Conservation (phyloP, 495 filamentous ascomycete species). For the Penicillium bialowiezense region DNA sequence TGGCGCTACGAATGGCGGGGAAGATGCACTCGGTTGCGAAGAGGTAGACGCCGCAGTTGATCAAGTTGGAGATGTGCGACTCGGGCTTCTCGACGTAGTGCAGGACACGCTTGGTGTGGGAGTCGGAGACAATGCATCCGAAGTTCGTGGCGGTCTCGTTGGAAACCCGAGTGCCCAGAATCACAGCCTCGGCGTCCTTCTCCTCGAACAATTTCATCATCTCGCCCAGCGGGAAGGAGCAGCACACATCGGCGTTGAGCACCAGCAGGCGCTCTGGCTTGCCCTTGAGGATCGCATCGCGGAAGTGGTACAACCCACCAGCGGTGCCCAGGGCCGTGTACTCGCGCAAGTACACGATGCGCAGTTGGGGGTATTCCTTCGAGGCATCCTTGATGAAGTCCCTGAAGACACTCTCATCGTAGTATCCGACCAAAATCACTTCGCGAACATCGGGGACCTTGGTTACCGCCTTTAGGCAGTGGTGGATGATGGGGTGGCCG, state of each 20-base stretch:
- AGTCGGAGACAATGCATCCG: conserved; percentile 95
- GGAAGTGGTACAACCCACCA: conserved; percentile 98
- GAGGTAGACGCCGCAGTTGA: conserved; percentile 99
- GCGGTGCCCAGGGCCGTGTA: conserved; percentile 96
- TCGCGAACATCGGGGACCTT: conserved; percentile 93
- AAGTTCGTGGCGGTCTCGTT: conserved; percentile 95
- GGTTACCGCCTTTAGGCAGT: conserved; percentile 88
- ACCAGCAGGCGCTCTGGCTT: conserved; percentile 94
- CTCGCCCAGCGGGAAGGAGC: conserved; percentile 93
- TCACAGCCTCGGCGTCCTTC: conserved; percentile 95
- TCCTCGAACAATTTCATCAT: conserved; percentile 94
- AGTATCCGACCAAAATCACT: conserved; percentile 97
- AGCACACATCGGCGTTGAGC: conserved; percentile 98
- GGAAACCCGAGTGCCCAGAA: conserved; percentile 87
- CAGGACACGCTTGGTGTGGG: conserved; percentile 90
- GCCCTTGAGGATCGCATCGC: conserved; percentile 97
- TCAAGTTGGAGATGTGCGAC: conserved; percentile 95
- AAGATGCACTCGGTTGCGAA: conserved; percentile 96
- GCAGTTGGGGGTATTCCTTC: conserved; percentile 81
- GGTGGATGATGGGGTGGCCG: conserved; percentile 96
- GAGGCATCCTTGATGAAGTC: conserved; percentile 93
- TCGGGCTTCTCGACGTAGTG: conserved; percentile 99
- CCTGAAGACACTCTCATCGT: conserved; percentile 93
- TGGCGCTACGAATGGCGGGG: conserved; percentile 89
- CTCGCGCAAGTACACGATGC: conserved; percentile 94